Base-by-base conservation (phyloP, 164 flowering plant genomes). In the Aristolochia californica region DNA sequence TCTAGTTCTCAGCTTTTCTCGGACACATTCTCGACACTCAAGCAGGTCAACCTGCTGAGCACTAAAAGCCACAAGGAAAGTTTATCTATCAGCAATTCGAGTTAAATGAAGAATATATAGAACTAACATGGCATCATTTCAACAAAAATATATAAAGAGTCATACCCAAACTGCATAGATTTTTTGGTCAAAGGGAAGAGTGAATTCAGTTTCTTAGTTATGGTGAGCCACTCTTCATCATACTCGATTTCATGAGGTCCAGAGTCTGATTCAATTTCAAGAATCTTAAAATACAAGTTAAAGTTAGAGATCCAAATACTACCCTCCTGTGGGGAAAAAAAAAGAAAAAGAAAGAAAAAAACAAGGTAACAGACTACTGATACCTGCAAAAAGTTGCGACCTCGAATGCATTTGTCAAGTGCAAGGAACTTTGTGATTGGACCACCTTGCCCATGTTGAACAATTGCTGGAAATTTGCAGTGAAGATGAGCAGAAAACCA, bases 401-500 rank as follows among this genome's bases (percentile, higher is more conserved):
- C 74, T 14, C 88, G 96, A 45, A 87, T 80, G 67, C 99, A 89
- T 69, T 89, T 85, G 63, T 93, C 97, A 53, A 93, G 88, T 12
- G 99, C 97, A 71, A 93, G 96, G 75, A 89, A 93, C 62, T 83
- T 93, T 57, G 97, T 93, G 16, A 81, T 40, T 22, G 79, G 83
- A 43, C 93, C 95, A 76, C 66, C 76, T 48, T 81, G 86, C 21
- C 82, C 90, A 75, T 91, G 98, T 63, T 83, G 96, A 66, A 89
- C 91, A 62, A 80, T 61, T 62, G 99, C 96, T 47, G 96, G 70
- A 76, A 89, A 93, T 71, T 84, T 83, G 78, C 97, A 93, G 71
- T 93, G 99, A 44, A 93, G 78, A 66, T 93, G 99, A 66, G 97
- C 99, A 30, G 96, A 85, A 72, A 93, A 89, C 98, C 97, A 93